phyloP scores from a whole-genome alignment of 148 eudicot species.

The Amaranthus palmeri region DNA sequence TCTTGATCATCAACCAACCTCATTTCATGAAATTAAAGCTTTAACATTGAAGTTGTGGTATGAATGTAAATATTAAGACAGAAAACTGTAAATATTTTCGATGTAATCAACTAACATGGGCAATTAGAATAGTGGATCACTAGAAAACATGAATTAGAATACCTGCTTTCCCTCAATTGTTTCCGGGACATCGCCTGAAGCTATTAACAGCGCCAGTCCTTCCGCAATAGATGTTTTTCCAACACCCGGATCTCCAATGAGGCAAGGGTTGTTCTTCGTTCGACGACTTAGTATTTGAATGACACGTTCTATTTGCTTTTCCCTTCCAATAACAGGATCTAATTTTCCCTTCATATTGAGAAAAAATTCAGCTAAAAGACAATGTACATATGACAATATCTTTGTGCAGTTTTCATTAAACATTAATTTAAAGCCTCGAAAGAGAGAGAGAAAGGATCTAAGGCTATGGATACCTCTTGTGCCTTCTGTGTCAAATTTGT shows the following conservation, averaged over 20 bases:
- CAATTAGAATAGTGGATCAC: not conserved
- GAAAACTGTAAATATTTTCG: not conserved
- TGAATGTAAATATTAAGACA: not conserved
- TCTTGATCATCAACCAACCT: too few relatives aligned
- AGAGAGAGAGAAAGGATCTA: not conserved
- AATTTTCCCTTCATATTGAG: conserved; percentile 60
- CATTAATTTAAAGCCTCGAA: not conserved
- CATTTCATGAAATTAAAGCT: too few relatives aligned
- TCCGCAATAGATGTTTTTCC: conserved; percentile 95
- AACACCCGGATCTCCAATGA: conserved; percentile 94
- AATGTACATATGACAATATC: not conserved
- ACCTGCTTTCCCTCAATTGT: conserved; percentile 87
- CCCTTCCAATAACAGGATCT: conserved; percentile 94
- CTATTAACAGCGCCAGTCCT: conserved; percentile 84
- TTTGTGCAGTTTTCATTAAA: not conserved
- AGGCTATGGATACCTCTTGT: conserved; percentile 52
- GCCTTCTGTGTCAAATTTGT: conserved; percentile 86
- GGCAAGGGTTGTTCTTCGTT: conserved; percentile 85
- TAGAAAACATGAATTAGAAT: not conserved
- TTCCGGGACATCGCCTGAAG: conserved; percentile 83
- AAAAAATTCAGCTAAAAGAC: conserved; percentile 15
- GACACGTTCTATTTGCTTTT: conserved; percentile 79
- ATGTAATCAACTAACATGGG: not conserved
- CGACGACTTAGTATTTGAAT: conserved; percentile 76
- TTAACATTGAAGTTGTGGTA: too few relatives aligned